Base-by-base conservation (phyloP, 805 yeast genomes). In the Yarrowia deformans region DNA sequence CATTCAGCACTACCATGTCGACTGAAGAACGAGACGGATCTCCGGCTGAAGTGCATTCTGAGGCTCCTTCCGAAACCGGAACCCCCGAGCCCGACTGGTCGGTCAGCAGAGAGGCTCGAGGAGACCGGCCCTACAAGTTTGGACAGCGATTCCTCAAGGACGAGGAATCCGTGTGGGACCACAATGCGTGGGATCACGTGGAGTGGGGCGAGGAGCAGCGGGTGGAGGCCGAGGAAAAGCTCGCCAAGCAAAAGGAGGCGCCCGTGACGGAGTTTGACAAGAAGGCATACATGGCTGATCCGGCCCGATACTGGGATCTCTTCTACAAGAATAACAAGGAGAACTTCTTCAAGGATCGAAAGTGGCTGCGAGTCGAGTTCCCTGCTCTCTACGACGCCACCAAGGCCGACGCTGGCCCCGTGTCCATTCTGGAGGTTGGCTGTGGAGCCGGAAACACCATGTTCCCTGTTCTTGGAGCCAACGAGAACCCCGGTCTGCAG, bases 401-500 rank as follows among this genome's bases (percentile, higher is more conserved):
- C 3, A 86, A 87, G 71, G 84, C 85, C 32, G 90, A 88, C 72
- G 83, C 88, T 8, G 90, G 92, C n/a, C 85, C 89, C 5, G 83
- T 84, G 29, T 87, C 88, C 3, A 89, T 95, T 42, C 83, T 95
- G 69, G 99, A 95, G 78, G 89, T 95, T 58, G 99, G 99, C 3
- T 95, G 99, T 80, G 99, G 99, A 69, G 98, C 97, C 6, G 99
- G 99, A 12, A 95, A 95, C 78, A 95, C 99, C 0, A 85, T 95
- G 82, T 95, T 90, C 78, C 99, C 99, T 5, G 88, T 95, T 23
- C 80, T 95, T 70, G 84, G 84, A 69, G 93, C 90, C 73, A 95
- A 95, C 77, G 83, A 90, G 77, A 95, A 95, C 79, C 87, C 88
- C n/a, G 79, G 87, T 35, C 80, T 95, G 67, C 84, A 81, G 72